Percentiles rank a stretch among this genome's conserved stretches.
phyloP scores from a whole-genome alignment of 1,139 yeast genomes.

The Hyphopichia fennica region DNA sequence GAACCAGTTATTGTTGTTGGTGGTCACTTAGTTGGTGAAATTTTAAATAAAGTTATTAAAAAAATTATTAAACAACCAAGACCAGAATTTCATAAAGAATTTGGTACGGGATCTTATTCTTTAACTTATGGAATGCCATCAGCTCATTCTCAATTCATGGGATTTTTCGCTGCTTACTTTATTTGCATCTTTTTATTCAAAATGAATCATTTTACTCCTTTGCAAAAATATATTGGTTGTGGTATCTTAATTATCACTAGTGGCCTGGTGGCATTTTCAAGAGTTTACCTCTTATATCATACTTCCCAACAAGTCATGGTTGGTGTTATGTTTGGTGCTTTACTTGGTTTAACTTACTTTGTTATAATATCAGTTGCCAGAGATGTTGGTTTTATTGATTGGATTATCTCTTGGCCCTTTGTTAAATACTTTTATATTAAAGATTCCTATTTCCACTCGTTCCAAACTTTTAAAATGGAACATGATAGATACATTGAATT shows the following conservation, averaged over 20 bases:
- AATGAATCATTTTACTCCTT: constrained; percentile 19
- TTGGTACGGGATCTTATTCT: constrained; percentile 46
- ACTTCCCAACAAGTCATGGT: constrained; percentile 68
- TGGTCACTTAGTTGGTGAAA: constrained; percentile 83
- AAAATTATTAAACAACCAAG: constrained; percentile 67
- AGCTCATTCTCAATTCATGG: constrained; percentile 96
- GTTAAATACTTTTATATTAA: constrained; percentile 50
- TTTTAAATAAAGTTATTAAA: constrained; percentile 69
- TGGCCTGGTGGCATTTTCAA: constrained; percentile 61
- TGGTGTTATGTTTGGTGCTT: constrained; percentile 65
- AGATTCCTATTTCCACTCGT: constrained; percentile 53
- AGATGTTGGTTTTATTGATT: constrained; percentile 60
- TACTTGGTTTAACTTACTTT: constrained; percentile 62
- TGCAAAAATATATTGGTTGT: constrained; percentile 24
- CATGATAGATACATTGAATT: constrained; percentile 17
- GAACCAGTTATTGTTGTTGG: constrained; percentile 82
- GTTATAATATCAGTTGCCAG: constrained; percentile 50
- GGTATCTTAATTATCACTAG: constrained; percentile 29
- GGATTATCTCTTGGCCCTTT: constrained; percentile 53
- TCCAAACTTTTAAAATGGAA: constrained; percentile 41
- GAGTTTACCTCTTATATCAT: constrained; percentile 82
- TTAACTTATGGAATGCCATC: constrained; percentile 94
- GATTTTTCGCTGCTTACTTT: constrained; percentile 72
- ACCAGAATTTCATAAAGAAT: constrained; percentile 60
- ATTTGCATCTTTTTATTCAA: constrained; percentile 39